Conservation (phyloP, 495 filamentous ascomycete species). For the Penicillium tannophilum region DNA sequence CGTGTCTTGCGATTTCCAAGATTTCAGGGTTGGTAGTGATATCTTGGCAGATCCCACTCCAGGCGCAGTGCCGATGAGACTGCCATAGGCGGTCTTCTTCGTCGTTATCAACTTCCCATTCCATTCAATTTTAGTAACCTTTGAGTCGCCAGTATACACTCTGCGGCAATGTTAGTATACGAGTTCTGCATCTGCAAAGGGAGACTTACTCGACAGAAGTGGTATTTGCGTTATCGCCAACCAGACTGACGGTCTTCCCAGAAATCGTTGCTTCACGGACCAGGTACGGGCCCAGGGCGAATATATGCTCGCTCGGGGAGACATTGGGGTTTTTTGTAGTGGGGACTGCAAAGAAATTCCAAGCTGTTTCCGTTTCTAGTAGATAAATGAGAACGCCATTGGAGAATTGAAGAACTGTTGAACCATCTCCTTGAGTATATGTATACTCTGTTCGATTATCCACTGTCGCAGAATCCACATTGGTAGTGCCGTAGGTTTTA, state of each 20-base stretch:
- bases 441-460: slow-evolving; percentile 50
- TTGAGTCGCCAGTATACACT: slow-evolving; percentile 53
- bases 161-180: slow-evolving; percentile 11
- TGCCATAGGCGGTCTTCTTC: slow-evolving; percentile 45
- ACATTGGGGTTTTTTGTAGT: slow-evolving; percentile 36
- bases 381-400: slow-evolving; percentile 55
- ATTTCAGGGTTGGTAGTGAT: slow-evolving; percentile 52
- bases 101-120: slow-evolving; percentile 49
- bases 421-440: slow-evolving; percentile 34
- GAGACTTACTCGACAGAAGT: slow-evolving; percentile 54
- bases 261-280: slow-evolving; percentile 57
- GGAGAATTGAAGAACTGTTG: slow-evolving; percentile 53
- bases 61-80: slow-evolving; percentile 49
- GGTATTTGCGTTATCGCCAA: slow-evolving; percentile 66
- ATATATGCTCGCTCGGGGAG: slow-evolving; percentile 57
- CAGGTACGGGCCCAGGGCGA: slow-evolving; percentile 64
- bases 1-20: slow-evolving; percentile 67
- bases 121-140: slow-evolving; percentile 51
- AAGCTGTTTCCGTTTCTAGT: slow-evolving; percentile 46
- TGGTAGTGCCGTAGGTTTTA: slow-evolving; percentile 47
- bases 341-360: slow-evolving; percentile 54
- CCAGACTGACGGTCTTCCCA: slow-evolving; percentile 53
- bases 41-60: slow-evolving; percentile 48
- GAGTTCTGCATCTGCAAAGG: not conserved
- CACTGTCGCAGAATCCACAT: slow-evolving; percentile 42